Percentiles rank a stretch among this genome's conserved stretches.
Evolutionary conservation across 2,329 filamentous ascomycete genomes (phyloP).

Genomic region (Alternaria gansuensis): DNA sequence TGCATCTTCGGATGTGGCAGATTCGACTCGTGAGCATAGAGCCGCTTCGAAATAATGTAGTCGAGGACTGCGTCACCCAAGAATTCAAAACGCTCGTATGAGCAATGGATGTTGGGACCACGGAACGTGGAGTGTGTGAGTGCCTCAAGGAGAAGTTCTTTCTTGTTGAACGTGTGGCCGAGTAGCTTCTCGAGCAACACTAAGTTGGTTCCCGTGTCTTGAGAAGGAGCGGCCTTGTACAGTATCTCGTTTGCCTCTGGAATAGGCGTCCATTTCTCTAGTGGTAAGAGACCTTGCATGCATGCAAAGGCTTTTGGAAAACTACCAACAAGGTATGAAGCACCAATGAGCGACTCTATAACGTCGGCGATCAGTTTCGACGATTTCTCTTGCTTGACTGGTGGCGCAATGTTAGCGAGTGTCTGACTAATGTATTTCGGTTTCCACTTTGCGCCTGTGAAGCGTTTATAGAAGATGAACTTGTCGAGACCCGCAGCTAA

Average conservation of each 20-base stretch:
- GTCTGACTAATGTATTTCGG: conserved; percentile 67
- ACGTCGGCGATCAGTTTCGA: conserved; percentile 88
- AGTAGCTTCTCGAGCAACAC: conserved; percentile 69
- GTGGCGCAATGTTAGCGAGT: conserved; percentile 25
- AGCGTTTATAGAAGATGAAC: conserved; percentile 74
- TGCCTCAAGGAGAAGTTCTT: conserved; percentile 76
- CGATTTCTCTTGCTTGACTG: conserved; percentile 61
- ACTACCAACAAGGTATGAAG: conserved; percentile 74
- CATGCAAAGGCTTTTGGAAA: conserved; percentile 69
- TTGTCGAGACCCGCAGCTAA: conserved; percentile 70
- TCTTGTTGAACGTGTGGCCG: conserved; percentile 74
- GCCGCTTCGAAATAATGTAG: conserved; percentile 71
- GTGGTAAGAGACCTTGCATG: conserved; percentile 70
- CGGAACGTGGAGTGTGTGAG: conserved; percentile 77
- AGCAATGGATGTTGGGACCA: conserved; percentile 55
- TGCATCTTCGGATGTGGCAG: conserved; percentile 73
- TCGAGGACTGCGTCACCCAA: conserved; percentile 88
- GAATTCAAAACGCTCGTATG: conserved; percentile 83
- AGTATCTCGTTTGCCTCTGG: conserved; percentile 40
- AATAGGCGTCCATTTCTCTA: conserved; percentile 57
- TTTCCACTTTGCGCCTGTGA: conserved; percentile 76
- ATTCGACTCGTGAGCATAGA: conserved; percentile 63
- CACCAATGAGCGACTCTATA: conserved; percentile 84
- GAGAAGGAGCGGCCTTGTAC: conserved; percentile 29
- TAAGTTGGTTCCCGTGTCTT: conserved; percentile 27